phyloP scores from a whole-genome alignment of 2,329 filamentous ascomycete genomes.

The Aspergillus amoenus region DNA sequence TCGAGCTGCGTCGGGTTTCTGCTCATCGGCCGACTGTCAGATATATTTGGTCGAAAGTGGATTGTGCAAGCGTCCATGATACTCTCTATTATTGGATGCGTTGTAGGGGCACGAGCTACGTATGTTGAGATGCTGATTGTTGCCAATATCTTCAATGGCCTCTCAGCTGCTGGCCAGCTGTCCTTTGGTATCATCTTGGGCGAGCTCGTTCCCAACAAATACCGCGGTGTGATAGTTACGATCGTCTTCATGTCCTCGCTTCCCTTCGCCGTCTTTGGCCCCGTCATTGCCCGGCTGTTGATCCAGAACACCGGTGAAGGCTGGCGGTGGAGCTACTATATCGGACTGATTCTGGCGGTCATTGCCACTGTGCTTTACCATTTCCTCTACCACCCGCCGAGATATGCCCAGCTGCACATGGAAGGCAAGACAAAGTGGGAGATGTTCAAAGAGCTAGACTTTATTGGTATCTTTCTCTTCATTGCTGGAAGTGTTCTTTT shows the following conservation, averaged over 20 bases:
- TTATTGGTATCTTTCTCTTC: not conserved
- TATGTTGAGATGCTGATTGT: not conserved
- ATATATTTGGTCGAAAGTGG: not conserved
- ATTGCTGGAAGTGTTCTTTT: not conserved
- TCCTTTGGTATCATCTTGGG: not conserved
- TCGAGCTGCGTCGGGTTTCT: not conserved
- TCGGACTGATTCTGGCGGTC: not conserved
- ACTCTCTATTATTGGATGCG: not conserved
- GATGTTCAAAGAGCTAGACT: not conserved
- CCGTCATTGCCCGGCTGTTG: not conserved
- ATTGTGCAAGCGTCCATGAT: not conserved
- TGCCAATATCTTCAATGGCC: not conserved
- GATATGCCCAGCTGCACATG: not conserved
- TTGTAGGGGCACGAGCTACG: not conserved
- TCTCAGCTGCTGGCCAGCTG: not conserved
- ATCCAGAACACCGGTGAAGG: not conserved
- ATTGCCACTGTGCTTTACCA: not conserved
- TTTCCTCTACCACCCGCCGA: not conserved
- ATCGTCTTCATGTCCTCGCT: not conserved
- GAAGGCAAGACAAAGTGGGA: not conserved
- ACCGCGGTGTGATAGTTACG: not conserved
- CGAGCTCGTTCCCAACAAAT: constrained; percentile 1
- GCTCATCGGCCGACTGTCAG: not conserved
- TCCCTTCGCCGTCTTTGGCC: not conserved
- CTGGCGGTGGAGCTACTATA: constrained; percentile 5